Evolutionary conservation across 2,329 filamentous ascomycete species (phyloP).

Genomic region (Hypoxylon sp.): DNA sequence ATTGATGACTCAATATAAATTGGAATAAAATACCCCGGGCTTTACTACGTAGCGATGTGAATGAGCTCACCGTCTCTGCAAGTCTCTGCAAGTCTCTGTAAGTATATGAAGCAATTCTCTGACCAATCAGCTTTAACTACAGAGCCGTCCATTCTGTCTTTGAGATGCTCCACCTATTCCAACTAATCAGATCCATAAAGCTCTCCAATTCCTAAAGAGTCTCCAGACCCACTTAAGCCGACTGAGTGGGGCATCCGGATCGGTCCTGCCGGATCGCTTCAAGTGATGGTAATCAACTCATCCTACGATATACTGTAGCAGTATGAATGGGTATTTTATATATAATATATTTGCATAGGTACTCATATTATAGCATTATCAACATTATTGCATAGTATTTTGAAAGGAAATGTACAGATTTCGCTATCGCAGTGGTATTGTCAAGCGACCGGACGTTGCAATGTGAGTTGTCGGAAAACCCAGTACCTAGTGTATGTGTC

Average conservation of each 20-base stretch:
- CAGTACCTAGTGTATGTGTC: no score
- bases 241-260: neutral
- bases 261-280: neutral
- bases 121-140: neutral
- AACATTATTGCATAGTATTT: no score
- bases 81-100: neutral
- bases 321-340: no score
- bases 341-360: no score
- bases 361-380: no score
- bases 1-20: neutral
- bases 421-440: no score
- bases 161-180: no score
- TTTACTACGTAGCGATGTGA: neutral
- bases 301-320: neutral
- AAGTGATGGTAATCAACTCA: neutral
- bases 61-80: neutral
- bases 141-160: neutral
- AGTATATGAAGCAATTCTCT: neutral
- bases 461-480: no score
- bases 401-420: no score
- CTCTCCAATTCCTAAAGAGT: no score
- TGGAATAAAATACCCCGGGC: neutral
- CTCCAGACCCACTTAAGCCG: neutral
- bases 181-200: no score
- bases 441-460: no score